Conservation (phyloP, 768 basidiomycete species). For the Suillus spraguei region DNA sequence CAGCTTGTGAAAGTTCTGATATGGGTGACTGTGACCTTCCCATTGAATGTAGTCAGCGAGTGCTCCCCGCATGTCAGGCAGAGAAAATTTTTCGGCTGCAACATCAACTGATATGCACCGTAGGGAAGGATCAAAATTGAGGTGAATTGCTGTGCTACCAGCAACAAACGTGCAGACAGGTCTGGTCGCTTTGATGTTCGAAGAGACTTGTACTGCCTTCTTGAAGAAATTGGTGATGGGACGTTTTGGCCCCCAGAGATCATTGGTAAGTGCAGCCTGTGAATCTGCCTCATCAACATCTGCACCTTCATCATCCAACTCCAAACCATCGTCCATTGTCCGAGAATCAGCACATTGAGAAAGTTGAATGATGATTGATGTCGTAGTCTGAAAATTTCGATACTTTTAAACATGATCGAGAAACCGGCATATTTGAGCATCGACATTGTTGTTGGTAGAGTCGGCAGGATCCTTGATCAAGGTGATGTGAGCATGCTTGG, state of each 20-base stretch:
- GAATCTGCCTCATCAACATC: background rate
- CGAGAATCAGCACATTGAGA: background rate
- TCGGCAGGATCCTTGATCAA: slow-evolving; percentile 34
- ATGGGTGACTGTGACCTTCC: no score
- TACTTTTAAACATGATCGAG: slow-evolving; percentile 35
- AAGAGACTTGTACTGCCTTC: background rate
- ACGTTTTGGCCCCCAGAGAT: background rate
- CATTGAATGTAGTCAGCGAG: no score
- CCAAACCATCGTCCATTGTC: background rate
- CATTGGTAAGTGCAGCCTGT: background rate
- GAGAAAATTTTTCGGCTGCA: no score
- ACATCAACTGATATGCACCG: no score
- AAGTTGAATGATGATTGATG: background rate
- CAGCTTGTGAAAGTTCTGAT: no score
- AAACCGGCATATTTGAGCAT: slow-evolving; percentile 36
- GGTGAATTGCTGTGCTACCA: slow-evolving; percentile 23
- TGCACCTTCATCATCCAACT: background rate
- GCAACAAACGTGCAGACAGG: slow-evolving; percentile 19
- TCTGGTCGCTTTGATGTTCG: background rate
- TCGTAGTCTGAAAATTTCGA: slow-evolving; percentile 22
- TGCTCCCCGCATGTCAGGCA: no score
- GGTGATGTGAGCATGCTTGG: no score
- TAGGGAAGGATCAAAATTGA: slow-evolving; percentile 22
- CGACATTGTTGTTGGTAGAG: slow-evolving; percentile 30
- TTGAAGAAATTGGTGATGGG: background rate